phyloP scores from a whole-genome alignment of 140 eudicot genomes.

The Oenanthe javanica region DNA sequence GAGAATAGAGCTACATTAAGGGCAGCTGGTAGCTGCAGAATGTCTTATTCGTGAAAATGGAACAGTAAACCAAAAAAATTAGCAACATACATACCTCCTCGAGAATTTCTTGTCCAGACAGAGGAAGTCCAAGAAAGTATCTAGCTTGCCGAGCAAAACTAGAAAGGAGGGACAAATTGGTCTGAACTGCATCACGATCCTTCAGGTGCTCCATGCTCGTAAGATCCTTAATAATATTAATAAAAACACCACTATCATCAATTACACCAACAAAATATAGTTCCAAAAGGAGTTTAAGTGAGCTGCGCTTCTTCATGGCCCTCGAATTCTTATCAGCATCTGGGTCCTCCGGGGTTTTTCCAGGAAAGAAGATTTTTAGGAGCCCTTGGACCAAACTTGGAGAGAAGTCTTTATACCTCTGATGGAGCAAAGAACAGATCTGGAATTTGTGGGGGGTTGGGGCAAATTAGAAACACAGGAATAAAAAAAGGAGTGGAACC shows the following conservation, averaged over 20 bases:
- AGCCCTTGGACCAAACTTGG: constrained; percentile 84
- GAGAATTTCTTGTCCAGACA: constrained; percentile 68
- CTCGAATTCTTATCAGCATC: constrained; percentile 73
- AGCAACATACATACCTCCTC: constrained; percentile 55
- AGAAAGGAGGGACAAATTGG: constrained; percentile 91
- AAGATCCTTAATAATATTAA: constrained; percentile 84
- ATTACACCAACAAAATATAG: constrained; percentile 91
- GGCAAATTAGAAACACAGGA: not conserved
- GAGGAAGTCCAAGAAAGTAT: constrained; percentile 79
- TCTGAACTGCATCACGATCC: constrained; percentile 93
- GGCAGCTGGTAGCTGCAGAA: not conserved
- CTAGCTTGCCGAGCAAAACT: constrained; percentile 97
- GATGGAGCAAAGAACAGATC: constrained; percentile 98
- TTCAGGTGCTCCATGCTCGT: constrained; percentile 77
- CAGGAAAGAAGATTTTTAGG: constrained; percentile 69
- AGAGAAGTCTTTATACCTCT: constrained; percentile 89
- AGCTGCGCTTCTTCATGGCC: constrained; percentile 96
- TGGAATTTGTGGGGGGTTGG: constrained; percentile 12
- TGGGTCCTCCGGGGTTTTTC: constrained; percentile 70
- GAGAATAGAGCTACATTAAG: not conserved
- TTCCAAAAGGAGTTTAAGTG: constrained; percentile 81
- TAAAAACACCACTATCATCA: constrained; percentile 67
- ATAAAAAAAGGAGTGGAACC: not conserved
- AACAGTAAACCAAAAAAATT: not conserved
- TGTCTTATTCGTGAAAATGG: not conserved